A percentile compares a stretch with the other conserved stretches of the same genome.
These are phyloP conservation scores for Verbascum thapsus DNA, from an alignment of 257 asterid genomes.

Conservation along the genomic window DNA sequence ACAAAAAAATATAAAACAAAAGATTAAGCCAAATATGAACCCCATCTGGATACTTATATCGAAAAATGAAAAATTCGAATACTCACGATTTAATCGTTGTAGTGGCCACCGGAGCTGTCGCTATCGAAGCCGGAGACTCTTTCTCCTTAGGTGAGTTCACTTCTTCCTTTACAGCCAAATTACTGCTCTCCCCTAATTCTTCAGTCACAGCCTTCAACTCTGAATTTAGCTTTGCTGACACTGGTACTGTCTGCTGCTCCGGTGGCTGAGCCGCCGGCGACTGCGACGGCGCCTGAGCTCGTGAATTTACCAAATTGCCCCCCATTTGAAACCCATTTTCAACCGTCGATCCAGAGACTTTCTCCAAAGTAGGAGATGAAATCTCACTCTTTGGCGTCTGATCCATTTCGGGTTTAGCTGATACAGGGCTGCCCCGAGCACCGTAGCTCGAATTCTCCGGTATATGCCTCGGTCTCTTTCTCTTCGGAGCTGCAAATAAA, in stretches of 20 bases:
- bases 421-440: constrained; percentile 44
- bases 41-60: neutral
- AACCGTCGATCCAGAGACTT: constrained; percentile 44
- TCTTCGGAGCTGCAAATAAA: constrained; percentile 54
- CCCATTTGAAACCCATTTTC: constrained; percentile 50
- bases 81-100: constrained; percentile 56
- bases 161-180: constrained; percentile 46
- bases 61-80: constrained; percentile 16
- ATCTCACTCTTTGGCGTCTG: constrained; percentile 38
- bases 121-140: constrained; percentile 50
- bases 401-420: constrained; percentile 39
- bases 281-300: constrained; percentile 19
- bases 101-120: constrained; percentile 34
- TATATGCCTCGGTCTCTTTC: constrained; percentile 64
- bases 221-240: constrained; percentile 36
- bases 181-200: constrained; percentile 41
- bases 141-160: constrained; percentile 47
- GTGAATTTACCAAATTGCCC: constrained; percentile 42
- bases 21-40: constrained; percentile 15
- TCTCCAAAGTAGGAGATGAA: constrained; percentile 46
- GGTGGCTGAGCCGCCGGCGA: constrained; percentile 31
- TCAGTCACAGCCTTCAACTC: constrained; percentile 44
- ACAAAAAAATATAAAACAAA: constrained; percentile 12
- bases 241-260: constrained; percentile 27
- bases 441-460: constrained; percentile 39